Base-by-base conservation (phyloP, 176 grass and related monocot species). In the Cenchrus americanus region DNA sequence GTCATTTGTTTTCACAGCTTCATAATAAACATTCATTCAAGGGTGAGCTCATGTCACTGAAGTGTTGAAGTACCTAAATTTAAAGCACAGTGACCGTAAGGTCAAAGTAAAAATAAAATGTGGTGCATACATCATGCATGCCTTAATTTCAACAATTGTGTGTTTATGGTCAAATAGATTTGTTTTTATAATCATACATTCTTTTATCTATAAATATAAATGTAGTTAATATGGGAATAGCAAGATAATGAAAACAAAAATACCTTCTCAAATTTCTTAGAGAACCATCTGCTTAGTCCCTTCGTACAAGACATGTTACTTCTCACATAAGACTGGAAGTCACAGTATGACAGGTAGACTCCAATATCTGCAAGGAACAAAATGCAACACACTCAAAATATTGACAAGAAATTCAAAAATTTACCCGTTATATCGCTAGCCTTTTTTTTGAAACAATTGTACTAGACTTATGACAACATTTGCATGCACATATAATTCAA, bases 201-300 rank as follows among this genome's bases (percentile, higher is more conserved):
- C 50, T n/a, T 54, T 21, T 47, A 75, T 62, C n/a, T 62, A 37
- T 37, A 74, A 79, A 65, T 51, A 89, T 66, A 85, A 85, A 48
- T 69, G 2, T 12, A 62, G 22, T 52, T 70, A 71, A 77, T 75
- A 62, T 71, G 75, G 47, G 14, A 79, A 87, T 46, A 67, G 24
- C 6, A 43, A 62, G 8, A 73, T 30, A 59, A 82, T 27, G 53
- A 49, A 71, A 58, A 37, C 14, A 81, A 84, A 61, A 69, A 51
- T 18, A 89, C 88, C 88, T 89, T 86, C 57, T 82, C 78, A 89
- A 89, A 89, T 72, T 82, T 82, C 83, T 86, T 86, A 55, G 65
- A 78, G 83, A 89, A 89, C 88, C 88, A 89, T 77, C 62, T 82
- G 24, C 77, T 66, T 71, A 77, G 49, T 55, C 82, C 88, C 50